Evolutionary conservation across 148 eudicot species (phyloP).

Genomic region (Vaccinium macrocarpon): DNA sequence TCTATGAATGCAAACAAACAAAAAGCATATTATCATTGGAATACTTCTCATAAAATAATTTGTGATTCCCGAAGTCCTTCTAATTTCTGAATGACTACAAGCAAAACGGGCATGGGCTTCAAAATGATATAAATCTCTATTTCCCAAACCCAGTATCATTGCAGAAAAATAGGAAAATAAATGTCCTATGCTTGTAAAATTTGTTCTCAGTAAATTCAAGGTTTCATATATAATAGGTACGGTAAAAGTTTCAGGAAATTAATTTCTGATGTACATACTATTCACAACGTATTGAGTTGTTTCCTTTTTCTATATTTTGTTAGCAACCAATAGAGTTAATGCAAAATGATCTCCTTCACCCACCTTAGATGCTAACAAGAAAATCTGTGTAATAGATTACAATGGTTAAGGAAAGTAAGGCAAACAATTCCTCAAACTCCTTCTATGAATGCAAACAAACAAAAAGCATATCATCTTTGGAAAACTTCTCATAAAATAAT

Average conservation of each 20-base stretch:
- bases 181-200: neutral
- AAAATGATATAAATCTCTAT: neutral
- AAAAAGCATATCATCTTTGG: no score
- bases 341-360: neutral
- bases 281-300: neutral
- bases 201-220: neutral
- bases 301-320: neutral
- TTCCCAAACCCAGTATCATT: neutral
- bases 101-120: neutral
- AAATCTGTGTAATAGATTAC: neutral
- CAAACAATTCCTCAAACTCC: no score
- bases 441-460: no score
- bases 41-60: neutral
- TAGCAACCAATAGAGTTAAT: neutral
- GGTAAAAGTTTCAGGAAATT: neutral
- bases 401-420: neutral
- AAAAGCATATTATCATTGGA: neutral
- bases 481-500: no score
- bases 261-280: neutral
- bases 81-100: neutral
- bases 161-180: neutral
- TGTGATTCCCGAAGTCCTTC: neutral
- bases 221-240: neutral
- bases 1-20: neutral
- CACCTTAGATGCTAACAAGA: neutral